Conservation (phyloP, 371 early-diverging fungal species). For the Amoeboaphelidium protococcarum region DNA sequence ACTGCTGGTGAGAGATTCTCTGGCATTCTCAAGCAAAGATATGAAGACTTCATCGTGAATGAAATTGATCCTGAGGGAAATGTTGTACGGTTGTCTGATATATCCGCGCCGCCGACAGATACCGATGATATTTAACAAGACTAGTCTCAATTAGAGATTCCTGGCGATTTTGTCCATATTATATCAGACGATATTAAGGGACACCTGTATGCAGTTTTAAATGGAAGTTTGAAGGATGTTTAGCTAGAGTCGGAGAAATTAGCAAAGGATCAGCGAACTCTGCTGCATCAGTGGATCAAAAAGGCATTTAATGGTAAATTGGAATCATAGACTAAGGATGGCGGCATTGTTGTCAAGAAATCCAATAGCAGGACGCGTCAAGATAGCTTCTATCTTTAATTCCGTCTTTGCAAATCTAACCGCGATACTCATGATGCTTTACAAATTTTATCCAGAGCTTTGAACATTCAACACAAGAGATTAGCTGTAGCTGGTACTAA, state of each 20-base stretch:
- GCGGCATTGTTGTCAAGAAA: constrained; percentile 1
- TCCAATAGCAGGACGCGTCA: constrained; percentile 11
- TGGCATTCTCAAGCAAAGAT: constrained; percentile 39
- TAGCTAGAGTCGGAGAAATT: background rate
- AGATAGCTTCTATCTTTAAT: constrained; percentile 46
- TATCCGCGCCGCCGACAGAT: constrained; percentile 6
- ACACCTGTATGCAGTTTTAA: constrained; percentile 7
- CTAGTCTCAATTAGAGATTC: constrained; percentile 1
- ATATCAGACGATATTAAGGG: constrained; percentile 2
- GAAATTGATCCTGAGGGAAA: constrained; percentile 57
- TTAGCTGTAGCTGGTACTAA: constrained; percentile 94
- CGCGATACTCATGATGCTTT: constrained; percentile 62
- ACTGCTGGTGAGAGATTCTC: too few species aligned
- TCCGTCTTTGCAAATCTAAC: constrained; percentile 64
- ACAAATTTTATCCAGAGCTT: constrained; percentile 1
- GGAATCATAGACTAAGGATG: background rate
- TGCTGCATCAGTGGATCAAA: constrained; percentile 1
- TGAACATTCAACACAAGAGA: constrained; percentile 18
- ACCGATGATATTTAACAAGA: background rate
- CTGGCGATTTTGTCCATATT: constrained; percentile 1
- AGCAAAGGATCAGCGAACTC: background rate
- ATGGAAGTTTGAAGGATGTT: constrained; percentile 9
- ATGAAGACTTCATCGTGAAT: constrained; percentile 66
- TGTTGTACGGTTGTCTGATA: constrained; percentile 28
- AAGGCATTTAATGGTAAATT: background rate